Percentiles rank a stretch among this genome's conserved stretches.
Conservation (phyloP, 345 rosid genomes). For the Bretschneidera sinensis region DNA sequence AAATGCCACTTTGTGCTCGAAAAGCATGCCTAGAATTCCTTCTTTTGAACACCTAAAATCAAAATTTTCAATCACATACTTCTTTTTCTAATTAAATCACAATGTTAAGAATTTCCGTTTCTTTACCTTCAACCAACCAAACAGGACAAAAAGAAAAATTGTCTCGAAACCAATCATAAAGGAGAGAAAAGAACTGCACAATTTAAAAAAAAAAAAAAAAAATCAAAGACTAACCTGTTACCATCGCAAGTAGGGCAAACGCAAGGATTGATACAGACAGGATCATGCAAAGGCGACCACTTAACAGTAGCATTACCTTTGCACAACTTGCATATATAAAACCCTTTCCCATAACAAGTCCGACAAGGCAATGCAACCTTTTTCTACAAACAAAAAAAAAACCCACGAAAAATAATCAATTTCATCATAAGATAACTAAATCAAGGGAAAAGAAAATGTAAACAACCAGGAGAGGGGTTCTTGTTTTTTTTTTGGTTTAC, state of each 20-base stretch:
- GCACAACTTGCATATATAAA: conserved; percentile 78
- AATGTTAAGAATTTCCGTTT: no score
- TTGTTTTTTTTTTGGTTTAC: conserved; percentile 17
- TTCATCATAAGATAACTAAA: not conserved
- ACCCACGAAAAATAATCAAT: not conserved
- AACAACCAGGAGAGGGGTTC: not conserved
- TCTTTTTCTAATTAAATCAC: no score
- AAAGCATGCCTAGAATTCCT: no score
- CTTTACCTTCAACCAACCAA: not conserved
- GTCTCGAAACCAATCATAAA: not conserved
- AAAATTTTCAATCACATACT: no score
- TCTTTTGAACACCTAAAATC: no score
- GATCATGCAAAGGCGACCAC: conserved; percentile 86
- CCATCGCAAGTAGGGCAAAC: conserved; percentile 96
- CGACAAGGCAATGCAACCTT: conserved; percentile 46
- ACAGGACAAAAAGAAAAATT: not conserved
- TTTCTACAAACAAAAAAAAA: conserved; percentile 25
- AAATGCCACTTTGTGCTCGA: no score
- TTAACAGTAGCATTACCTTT: conserved; percentile 59
- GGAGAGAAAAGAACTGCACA: not conserved
- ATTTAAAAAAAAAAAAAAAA: not conserved
- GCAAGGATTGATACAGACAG: conserved; percentile 68
- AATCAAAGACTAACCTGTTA: conserved; percentile 45
- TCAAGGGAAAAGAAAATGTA: not conserved
- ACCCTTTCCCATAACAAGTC: conserved; percentile 75